Percentiles rank a stretch among this genome's conserved stretches.
phyloP scores from a whole-genome alignment of 495 filamentous ascomycete genomes.

The Talaromyces proteolyticus region DNA sequence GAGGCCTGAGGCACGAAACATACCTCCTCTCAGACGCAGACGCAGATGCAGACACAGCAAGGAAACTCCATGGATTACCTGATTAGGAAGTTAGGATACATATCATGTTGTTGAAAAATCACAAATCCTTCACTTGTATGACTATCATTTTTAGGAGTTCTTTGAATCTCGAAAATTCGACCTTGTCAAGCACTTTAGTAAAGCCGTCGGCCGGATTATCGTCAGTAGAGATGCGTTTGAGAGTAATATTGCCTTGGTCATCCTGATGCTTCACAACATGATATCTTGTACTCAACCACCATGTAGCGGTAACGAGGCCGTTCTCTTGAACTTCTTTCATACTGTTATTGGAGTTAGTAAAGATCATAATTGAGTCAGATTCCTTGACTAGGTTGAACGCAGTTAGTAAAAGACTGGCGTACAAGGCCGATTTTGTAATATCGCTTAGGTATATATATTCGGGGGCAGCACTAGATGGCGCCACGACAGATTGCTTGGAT shows the following conservation, averaged over 20 bases:
- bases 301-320: not conserved
- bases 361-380: not conserved
- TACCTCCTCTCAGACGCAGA: too few relatives aligned
- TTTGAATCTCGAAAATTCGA: not conserved
- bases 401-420: not conserved
- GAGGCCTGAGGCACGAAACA: too few relatives aligned
- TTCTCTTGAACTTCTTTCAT: not conserved
- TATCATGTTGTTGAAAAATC: too few relatives aligned
- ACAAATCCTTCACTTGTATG: too few relatives aligned
- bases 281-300: not conserved
- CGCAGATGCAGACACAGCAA: too few relatives aligned
- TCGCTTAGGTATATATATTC: conserved; percentile 1
- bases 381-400: not conserved
- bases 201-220: not conserved
- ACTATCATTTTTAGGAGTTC: too few relatives aligned
- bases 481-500: not conserved
- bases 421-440: not conserved
- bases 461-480: not conserved
- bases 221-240: not conserved
- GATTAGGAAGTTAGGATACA: too few relatives aligned
- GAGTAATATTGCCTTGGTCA: not conserved
- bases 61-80: too few relatives aligned
- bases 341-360: not conserved
- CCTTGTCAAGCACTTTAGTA: not conserved
- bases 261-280: not conserved